Percentiles rank a stretch among this genome's conserved stretches.
These are phyloP conservation scores for Barnettozyma salicaria DNA, from an alignment of 805 yeast genomes.

Conservation along the genomic window DNA sequence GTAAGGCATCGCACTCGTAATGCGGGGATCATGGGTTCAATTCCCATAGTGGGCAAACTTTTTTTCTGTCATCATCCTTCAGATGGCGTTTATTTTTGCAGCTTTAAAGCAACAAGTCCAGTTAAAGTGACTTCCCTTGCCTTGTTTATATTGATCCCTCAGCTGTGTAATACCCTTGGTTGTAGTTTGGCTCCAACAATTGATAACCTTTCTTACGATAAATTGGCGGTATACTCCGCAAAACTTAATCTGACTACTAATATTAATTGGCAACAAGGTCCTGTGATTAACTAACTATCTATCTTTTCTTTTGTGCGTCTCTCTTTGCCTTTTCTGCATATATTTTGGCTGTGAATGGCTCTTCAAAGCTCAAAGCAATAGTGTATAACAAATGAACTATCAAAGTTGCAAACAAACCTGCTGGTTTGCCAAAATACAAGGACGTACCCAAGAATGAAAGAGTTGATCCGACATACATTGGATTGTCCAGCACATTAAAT, in stretches of 20 bases:
- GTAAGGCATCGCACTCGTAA: conserved; percentile 55
- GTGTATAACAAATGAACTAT: conserved; percentile 78
- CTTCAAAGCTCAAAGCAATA: conserved; percentile 83
- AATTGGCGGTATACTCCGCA: not conserved
- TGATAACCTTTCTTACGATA: too few relatives aligned
- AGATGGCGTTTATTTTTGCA: not conserved
- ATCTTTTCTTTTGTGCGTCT: conserved; percentile 22
- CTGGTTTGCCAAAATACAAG: conserved; percentile 81
- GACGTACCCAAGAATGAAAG: conserved; percentile 89
- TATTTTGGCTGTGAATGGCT: conserved; percentile 90
- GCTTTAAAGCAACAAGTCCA: too few relatives aligned
- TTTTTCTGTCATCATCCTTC: conserved; percentile 7
- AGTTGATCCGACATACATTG: conserved; percentile 94
- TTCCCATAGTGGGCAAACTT: conserved; percentile 45
- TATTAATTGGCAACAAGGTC: too few relatives aligned
- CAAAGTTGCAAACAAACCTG: conserved; percentile 69
- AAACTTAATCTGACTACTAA: too few relatives aligned
- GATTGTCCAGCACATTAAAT: conserved; percentile 83
- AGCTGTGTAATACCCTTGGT: too few relatives aligned
- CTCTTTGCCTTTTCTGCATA: conserved; percentile 65
- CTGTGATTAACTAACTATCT: not conserved
- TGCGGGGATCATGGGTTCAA: conserved; percentile 55
- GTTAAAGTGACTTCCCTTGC: too few relatives aligned
- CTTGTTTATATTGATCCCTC: too few relatives aligned
- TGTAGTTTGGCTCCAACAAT: too few relatives aligned